These are phyloP conservation scores for Geranomyces michiganensis DNA, from an alignment of 192 early-diverging fungal species.

Conservation along the genomic window DNA sequence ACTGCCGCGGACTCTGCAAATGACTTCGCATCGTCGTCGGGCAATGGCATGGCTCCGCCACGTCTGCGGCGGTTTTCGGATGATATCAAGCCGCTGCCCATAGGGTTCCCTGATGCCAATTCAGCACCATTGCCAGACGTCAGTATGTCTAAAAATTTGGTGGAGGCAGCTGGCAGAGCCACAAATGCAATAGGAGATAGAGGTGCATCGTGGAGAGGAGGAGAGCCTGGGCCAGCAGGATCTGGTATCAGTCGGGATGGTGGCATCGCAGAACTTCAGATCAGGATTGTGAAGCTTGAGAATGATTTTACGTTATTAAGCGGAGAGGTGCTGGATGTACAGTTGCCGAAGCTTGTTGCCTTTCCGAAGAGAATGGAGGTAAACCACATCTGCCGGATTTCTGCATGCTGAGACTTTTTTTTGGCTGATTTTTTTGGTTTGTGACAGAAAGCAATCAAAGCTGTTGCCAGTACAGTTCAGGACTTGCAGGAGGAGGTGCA, in stretches of 20 bases:
- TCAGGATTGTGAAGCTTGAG: too few relatives aligned
- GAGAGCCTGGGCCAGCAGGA: background rate
- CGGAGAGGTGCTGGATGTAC: too few relatives aligned
- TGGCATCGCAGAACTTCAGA: background rate
- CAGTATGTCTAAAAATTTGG: background rate
- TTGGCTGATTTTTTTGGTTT: too few relatives aligned
- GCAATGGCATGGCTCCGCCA: background rate
- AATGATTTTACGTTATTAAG: too few relatives aligned
- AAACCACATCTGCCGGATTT: too few relatives aligned
- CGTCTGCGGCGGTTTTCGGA: slow-evolving; percentile 1
- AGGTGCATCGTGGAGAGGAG: background rate
- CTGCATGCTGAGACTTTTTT: too few relatives aligned
- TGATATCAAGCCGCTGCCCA: background rate
- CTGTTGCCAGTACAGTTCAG: too few relatives aligned
- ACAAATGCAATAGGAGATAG: background rate
- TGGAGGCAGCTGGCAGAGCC: background rate
- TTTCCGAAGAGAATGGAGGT: too few relatives aligned
- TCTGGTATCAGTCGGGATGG: background rate
- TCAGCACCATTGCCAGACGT: background rate
- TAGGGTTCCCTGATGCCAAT: background rate
- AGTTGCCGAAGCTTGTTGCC: too few relatives aligned
- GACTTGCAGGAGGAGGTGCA: too few relatives aligned
- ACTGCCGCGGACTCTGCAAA: background rate
- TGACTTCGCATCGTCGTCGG: background rate
- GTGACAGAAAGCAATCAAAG: too few relatives aligned